Evolutionary conservation across 768 basidiomycete genomes (phyloP), one percentile per base, ranked within the genome.

Genomic region (Rickenella mellea): DNA sequence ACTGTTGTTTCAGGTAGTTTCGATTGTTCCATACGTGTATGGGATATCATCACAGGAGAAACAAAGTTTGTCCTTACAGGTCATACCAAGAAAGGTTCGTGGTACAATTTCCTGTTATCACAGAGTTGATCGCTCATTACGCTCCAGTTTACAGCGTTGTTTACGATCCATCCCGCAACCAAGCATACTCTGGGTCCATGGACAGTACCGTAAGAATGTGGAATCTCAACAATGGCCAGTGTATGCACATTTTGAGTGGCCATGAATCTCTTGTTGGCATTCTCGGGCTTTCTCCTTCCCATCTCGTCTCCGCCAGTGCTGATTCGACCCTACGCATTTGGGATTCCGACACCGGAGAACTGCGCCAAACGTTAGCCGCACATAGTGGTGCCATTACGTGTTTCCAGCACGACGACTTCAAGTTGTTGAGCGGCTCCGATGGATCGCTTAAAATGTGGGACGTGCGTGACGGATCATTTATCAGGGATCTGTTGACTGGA

Each of bases 401-500:
- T 65, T 97, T 98, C 72, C 91, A 94, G 61, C 92, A 96, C 51
- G 94, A 98, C 59, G 93, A 98, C 58, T 90, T 88, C 69, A 97
- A 96, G 58, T 88, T 98, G 33, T 73, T 99, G 22, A 89, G 85
- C 54, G 94, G 94, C 10, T 88, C 85, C 11, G 96, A 98, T 51
- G 96, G 96, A 12, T 89, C 87, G 45, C 70, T 99, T 52, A 97
- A 97, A 71, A 87, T 98, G 81, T 99, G 96, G 96, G 87, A 97
- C 58, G 73, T 94, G 46, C 67, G 81, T 27, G 87, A 92, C 42
- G 96, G 94, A 17, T 72, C 74, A 1, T 80, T 88, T 28, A 80
- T 90, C 10, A 73, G 90, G 26, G 96, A 97, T 57, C 68, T 99
- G 48, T 66, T 97, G 49, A 88, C 85, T 1, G 86, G 89, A 8